Base-by-base conservation (phyloP, 2,329 filamentous ascomycete genomes). In the Pyricularia grisea region DNA sequence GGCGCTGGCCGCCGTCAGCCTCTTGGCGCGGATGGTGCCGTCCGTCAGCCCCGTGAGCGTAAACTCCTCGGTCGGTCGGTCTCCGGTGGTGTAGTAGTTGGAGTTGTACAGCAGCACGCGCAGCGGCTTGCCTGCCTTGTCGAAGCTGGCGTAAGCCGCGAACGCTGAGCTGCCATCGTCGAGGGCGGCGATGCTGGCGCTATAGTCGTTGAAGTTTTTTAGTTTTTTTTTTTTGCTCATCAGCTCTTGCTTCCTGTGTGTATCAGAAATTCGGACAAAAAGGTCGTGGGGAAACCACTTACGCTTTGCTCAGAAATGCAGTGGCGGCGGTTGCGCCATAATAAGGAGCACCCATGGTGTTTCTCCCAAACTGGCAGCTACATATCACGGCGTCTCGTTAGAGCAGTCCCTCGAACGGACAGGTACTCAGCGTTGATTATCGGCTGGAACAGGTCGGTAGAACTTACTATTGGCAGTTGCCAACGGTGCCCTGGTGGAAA, bases 401-500 rank as follows among this genome's bases (percentile, higher is more conserved):
- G 42, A 55, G 17, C 42, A 55, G n/a, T 30, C 10, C 17, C 30
- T 17, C 25, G 31, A 10, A 33, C 3, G 31, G 9, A 33, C 27
- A 12, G 31, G 31, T 12, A 33, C 31, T 12, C 11, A 10, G 31
- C 31, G 31, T 33, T 12, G 31, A 33, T 33, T 33, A 33, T 33
- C 31, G 11, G 31, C 31, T 12, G 31, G 31, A 12, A 33, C 3
- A 12, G 9, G 31, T 12, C 31, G 31, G 11, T 33, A 33, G 11
- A 33, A 33, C 31, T 30, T 30, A 66, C 72, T 84, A 84, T 71
- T 81, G 79, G 70, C 83, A 85, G 72, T 84, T 82, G 3, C 82
- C 83, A 10, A 86, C 79, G 0, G 84, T 86, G 17, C 83, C 80
- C 14, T 83, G 81, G 72, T 86, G 84, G 77, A 85, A 86, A 71